Base-by-base conservation (phyloP, 805 yeast species). In the Zygosaccharomyces bailii region DNA sequence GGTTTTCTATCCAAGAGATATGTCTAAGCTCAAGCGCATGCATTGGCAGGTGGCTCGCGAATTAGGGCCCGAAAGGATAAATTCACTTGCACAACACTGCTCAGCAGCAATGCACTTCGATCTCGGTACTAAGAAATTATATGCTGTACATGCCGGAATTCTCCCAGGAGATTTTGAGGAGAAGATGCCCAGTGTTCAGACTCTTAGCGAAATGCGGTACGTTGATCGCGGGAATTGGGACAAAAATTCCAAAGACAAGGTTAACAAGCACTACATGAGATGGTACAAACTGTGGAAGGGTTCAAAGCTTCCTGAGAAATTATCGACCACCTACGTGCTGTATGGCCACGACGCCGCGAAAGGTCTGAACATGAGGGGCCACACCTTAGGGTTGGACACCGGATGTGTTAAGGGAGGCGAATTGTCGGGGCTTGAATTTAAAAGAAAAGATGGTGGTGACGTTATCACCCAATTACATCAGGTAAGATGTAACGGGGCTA, bases 291-390 rank as follows among this genome's bases (percentile, higher is more conserved):
- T 77, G 13, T 82, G 80, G 77, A 75, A 77, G 50, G 51, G 59
- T 34, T 39, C 46, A 5, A 49, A 58, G 20, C 45, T 57, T 52
- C 60, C 49, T n/a, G 53, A 54, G 27, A 61, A 65, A 32, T 44
- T 34, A n/a, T 30, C 44, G 24, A 64, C 57, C 43, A 52, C 46
- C 33, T 65, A 61, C 17, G 88, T 86, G 3, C 79, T 78, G 55
- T 90, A 90, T 60, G 98, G 97, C 1, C 98, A 90, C 59, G 95
- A 87, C 59, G 95, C 97, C 3, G 71, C 79, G 44, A 69, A 82
- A 43, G 96, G 96, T 1, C 73, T 89, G 39, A 79, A 76, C 44
- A 51, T 82, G 39, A 75, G 75, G 51, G 74, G 76, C 49, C 87
- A 72, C 62, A 72, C 96, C 2, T 79, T 77, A 55, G 98, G 97